Evolutionary conservation across 2,329 filamentous ascomycete species (phyloP), one percentile per base, ranked within the genome.

Genomic region (Paracamarosporium sp.): DNA sequence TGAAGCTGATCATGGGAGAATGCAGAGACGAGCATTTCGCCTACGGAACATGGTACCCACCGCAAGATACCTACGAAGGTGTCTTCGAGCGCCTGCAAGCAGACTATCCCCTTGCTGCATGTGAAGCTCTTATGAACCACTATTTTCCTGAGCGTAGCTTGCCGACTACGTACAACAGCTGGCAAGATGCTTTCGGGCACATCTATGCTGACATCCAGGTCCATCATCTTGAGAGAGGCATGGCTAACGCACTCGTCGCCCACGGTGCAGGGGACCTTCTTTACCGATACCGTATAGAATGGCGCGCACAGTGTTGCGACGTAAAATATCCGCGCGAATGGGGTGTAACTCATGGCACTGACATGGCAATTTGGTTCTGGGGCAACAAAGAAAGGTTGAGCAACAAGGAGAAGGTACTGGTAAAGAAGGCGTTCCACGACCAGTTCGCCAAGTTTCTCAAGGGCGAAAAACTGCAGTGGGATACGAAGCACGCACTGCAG

Each of bases 141-240:
- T 82, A 83, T 66, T 84, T 80, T 54, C 80, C 78, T 0, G 50
- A 48, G 11, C 67, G 73, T 1, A 59, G 69, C 4, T 65, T 85
- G 0, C 81, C 82, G 0, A 11, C 62, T 0, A 69, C 67, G 5
- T 79, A 74, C 41, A 67, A 72, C 35, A 72, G 80, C 63, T 86
- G 84, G 84, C 61, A 68, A 46, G 80, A 85, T 25, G 80, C 80
- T 0, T 86, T 85, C 66, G 84, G 84, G 0, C 75, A 74, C 13
- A 75, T 86, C 5, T 86, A 86, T 60, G 83, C 84, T 3, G 82
- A 85, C 53, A 80, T 85, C 59, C 84, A 86, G 64, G 81, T 86
- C 8, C 80, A 86, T 62, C 72, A 75, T 17, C 78, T 85, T 15
- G 78, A 84, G 66, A 80, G 84, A 6, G 84, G 84, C 0, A 80